Conservation (phyloP, 1,139 yeast species). For the Citeromyces hawaiiensis region DNA sequence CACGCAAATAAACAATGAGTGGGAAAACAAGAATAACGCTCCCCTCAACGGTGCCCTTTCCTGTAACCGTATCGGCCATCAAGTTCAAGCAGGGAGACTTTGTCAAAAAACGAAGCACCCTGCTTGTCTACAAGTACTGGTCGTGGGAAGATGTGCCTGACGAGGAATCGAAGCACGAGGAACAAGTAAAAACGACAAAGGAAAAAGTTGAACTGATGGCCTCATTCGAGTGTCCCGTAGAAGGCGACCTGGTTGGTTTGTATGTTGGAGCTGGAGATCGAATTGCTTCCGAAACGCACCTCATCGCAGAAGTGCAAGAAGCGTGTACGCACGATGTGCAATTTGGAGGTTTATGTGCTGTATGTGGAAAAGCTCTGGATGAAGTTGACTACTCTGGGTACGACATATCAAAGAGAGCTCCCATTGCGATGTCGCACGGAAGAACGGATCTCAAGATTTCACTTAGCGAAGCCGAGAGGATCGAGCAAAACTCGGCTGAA, state of each 20-base stretch:
- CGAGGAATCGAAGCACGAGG: constrained; percentile 25
- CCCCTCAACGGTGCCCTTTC: constrained; percentile 53
- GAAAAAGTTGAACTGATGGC: constrained; percentile 45
- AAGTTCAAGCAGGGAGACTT: constrained; percentile 29
- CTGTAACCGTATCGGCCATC: constrained; percentile 49
- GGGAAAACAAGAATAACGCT: constrained; percentile 20
- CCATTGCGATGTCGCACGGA: constrained; percentile 83
- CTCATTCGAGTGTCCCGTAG: constrained; percentile 72
- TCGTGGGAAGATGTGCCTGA: constrained; percentile 51
- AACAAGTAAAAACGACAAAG: constrained; percentile 13
- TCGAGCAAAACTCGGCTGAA: constrained; percentile 57
- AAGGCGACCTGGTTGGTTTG: constrained; percentile 48
- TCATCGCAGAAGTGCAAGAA: constrained; percentile 49
- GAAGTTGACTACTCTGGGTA: constrained; percentile 72
- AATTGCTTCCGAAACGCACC: constrained; percentile 33
- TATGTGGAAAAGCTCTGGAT: constrained; percentile 81
- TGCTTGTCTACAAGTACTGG: constrained; percentile 55
- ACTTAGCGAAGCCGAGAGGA: constrained; percentile 71
- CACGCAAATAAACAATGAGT: constrained; percentile 11
- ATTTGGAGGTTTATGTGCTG: constrained; percentile 89
- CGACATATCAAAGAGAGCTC: constrained; percentile 63
- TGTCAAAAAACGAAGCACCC: constrained; percentile 37
- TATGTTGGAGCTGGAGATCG: constrained; percentile 45
- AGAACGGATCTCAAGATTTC: constrained; percentile 79
- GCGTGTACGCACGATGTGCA: constrained; percentile 94